phyloP scores from a whole-genome alignment of 257 asterid species.

The Salvia splendens region DNA sequence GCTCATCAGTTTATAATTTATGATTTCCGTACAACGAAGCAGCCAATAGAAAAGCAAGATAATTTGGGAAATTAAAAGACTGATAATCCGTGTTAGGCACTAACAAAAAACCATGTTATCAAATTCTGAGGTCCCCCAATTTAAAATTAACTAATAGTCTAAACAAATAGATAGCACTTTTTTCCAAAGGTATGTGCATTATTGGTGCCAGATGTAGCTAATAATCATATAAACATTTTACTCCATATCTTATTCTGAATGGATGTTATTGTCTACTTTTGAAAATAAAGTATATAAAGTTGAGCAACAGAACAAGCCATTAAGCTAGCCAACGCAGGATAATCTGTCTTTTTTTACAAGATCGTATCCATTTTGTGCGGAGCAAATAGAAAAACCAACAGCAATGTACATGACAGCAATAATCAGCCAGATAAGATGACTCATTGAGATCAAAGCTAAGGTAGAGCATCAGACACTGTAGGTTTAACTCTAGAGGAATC shows the following conservation, averaged over 20 bases:
- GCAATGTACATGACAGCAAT: constrained; percentile 12
- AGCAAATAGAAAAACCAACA: constrained; percentile 26
- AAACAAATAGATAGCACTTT: constrained; percentile 25
- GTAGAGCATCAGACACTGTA: constrained; percentile 25
- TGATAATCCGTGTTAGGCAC: not conserved
- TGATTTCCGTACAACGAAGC: constrained; percentile 21
- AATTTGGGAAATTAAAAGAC: constrained; percentile 11
- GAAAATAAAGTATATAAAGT: constrained; percentile 32
- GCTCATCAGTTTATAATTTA: constrained; percentile 14
- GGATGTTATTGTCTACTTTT: constrained; percentile 35
- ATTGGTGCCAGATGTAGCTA: constrained; percentile 34
- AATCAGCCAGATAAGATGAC: constrained; percentile 18
- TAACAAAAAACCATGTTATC: constrained; percentile 9
- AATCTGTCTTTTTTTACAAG: constrained; percentile 10
- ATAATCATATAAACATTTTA: constrained; percentile 23
- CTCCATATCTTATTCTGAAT: constrained; percentile 22
- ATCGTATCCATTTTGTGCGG: constrained; percentile 14
- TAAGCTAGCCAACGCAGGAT: constrained; percentile 14
- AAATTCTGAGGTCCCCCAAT: constrained; percentile 30
- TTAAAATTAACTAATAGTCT: constrained; percentile 11
- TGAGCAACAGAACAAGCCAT: constrained; percentile 23
- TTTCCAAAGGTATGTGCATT: constrained; percentile 20
- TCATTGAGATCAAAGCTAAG: constrained; percentile 20
- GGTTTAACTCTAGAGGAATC: constrained; percentile 24
- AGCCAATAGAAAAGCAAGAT: constrained; percentile 15